phyloP scores from a whole-genome alignment of 768 basidiomycete genomes.

The Strobilomyces dryophilus region DNA sequence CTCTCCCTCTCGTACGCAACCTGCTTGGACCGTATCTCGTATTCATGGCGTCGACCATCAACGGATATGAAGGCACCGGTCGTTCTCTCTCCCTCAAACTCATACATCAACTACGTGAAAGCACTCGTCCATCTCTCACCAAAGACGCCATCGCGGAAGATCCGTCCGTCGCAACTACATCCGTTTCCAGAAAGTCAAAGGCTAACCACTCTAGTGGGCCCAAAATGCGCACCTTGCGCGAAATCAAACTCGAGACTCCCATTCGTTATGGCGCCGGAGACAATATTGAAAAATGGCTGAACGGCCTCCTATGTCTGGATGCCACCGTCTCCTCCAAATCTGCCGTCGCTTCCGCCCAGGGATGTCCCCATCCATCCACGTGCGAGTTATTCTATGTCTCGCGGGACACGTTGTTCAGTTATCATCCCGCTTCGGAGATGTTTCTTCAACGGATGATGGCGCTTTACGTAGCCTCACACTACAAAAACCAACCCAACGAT shows the following conservation, averaged over 20 bases:
- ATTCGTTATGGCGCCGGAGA: constrained; percentile 90
- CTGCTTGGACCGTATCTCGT: constrained; percentile 96
- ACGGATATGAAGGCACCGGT: constrained; percentile 99
- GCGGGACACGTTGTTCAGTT: constrained; percentile 94
- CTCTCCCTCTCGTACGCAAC: constrained; percentile 90
- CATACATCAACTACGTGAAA: constrained; percentile 93
- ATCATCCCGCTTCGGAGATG: constrained; percentile 94
- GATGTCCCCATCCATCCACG: constrained; percentile 90
- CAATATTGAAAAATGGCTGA: constrained; percentile 92
- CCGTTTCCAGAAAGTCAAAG: constrained; percentile 49
- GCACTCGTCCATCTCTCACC: constrained; percentile 72
- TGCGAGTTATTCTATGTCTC: constrained; percentile 97
- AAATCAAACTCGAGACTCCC: constrained; percentile 92
- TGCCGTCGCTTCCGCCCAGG: constrained; percentile 43
- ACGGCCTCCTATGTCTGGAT: constrained; percentile 85
- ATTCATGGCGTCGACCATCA: constrained; percentile 99
- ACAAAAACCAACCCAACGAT: constrained; percentile 99
- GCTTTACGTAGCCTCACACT: constrained; percentile 94
- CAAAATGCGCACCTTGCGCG: constrained; percentile 68
- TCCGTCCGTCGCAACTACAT: constrained; percentile 31
- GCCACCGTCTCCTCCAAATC: constrained; percentile 59
- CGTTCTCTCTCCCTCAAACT: constrained; percentile 97
- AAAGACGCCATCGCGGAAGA: constrained; percentile 51
- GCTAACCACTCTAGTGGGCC: constrained; percentile 53
- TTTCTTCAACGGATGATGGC: constrained; percentile 99